Percentiles rank a stretch among this genome's conserved stretches.
phyloP scores from a whole-genome alignment of 2,329 filamentous ascomycete species.

The Apiospora koreana region DNA sequence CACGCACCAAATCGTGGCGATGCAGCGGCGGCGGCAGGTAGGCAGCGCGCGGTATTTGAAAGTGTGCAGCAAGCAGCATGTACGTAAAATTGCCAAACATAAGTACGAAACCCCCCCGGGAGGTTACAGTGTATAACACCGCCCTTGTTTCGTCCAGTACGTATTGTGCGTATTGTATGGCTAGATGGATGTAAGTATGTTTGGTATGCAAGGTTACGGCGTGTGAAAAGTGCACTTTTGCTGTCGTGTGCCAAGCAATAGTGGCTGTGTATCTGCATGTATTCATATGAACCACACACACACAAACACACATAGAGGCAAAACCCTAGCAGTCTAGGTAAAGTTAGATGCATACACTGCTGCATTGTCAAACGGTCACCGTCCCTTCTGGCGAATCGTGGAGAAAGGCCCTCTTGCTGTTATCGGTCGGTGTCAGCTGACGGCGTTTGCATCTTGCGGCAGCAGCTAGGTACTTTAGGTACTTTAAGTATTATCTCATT shows the following conservation, averaged over 20 bases:
- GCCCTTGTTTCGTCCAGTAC: neutral
- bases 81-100: neutral
- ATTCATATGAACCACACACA: neutral
- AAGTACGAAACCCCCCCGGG: neutral
- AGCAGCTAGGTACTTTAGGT: no score
- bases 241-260: neutral
- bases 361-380: neutral
- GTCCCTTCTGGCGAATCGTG: neutral
- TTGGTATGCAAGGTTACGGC: neutral
- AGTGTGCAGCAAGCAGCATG: neutral
- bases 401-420: neutral
- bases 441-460: neutral
- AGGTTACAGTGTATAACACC: neutral
- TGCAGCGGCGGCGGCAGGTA: no score
- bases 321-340: neutral
- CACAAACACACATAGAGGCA: neutral
- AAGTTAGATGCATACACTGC: neutral
- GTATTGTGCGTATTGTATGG: no score
- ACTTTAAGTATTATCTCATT: neutral
- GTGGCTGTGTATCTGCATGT: slow-evolving; percentile 7
- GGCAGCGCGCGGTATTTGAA: neutral
- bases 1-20: neutral
- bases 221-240: neutral
- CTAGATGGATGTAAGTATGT: neutral
- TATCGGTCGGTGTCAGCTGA: neutral